phyloP scores from a whole-genome alignment of 495 filamentous ascomycete species.

The Friedmanniomyces endolithicus region DNA sequence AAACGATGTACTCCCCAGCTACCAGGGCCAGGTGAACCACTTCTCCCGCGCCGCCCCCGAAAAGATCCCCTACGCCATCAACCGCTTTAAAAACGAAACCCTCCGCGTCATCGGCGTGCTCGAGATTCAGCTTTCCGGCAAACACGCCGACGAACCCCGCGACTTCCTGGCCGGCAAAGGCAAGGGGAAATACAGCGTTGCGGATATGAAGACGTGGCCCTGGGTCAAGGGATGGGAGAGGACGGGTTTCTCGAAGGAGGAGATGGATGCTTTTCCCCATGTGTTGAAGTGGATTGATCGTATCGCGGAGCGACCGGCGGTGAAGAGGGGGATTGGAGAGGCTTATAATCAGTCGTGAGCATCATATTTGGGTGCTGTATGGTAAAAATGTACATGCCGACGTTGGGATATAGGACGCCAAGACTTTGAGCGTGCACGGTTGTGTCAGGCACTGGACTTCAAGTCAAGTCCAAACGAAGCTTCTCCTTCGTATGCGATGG shows the following conservation, averaged over 20 bases:
- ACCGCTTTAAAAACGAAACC: constrained; percentile 42
- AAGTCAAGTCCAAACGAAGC: no score
- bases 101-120: constrained; percentile 42
- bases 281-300: constrained; percentile 43
- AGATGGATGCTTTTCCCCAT: constrained; percentile 41
- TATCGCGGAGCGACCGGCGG: constrained; percentile 39
- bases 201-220: constrained; percentile 46
- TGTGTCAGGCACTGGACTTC: no score
- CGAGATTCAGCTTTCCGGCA: constrained; percentile 39
- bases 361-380: no score
- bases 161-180: constrained; percentile 44
- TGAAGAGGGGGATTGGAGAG: constrained; percentile 38
- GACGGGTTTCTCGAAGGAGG: constrained; percentile 35
- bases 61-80: constrained; percentile 40
- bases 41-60: constrained; percentile 33
- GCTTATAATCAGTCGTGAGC: constrained; percentile 27
- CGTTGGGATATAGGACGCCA: no score
- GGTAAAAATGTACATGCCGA: no score
- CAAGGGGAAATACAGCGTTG: constrained; percentile 42
- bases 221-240: constrained; percentile 38
- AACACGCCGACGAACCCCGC: constrained; percentile 32
- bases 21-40: constrained; percentile 32
- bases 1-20: not conserved
- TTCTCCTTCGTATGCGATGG: no score
- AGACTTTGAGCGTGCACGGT: no score